These are phyloP conservation scores for Rhodotorula sp. DNA, from an alignment of 1,284 basidiomycete species.

Conservation along the genomic window DNA sequence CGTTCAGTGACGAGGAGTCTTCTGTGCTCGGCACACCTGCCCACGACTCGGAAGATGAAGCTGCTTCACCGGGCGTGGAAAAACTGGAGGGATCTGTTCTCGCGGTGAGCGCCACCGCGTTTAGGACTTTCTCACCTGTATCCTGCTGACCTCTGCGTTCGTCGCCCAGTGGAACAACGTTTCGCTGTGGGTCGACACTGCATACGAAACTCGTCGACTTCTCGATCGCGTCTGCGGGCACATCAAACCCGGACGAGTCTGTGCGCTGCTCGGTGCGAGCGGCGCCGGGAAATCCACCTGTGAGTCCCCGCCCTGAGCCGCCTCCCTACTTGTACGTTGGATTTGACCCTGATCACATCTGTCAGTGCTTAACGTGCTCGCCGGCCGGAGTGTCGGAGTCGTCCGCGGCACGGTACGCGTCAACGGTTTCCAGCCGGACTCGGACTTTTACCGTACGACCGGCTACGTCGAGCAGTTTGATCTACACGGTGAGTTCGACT, in stretches of 20 bases:
- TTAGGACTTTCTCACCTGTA: too few species aligned
- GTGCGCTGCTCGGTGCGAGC: slow-evolving; percentile 47
- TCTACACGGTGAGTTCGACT: slow-evolving; percentile 33
- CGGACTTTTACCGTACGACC: slow-evolving; percentile 56
- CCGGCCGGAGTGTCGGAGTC: slow-evolving; percentile 57
- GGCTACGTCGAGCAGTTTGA: slow-evolving; percentile 49
- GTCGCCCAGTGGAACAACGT: slow-evolving; percentile 50
- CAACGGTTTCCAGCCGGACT: slow-evolving; percentile 55
- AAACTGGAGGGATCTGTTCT: slow-evolving; percentile 46
- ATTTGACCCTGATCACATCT: not conserved
- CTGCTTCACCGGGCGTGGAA: not conserved
- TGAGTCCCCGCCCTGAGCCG: slow-evolving; percentile 1
- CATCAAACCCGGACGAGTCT: slow-evolving; percentile 55
- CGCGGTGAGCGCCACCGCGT: slow-evolving; percentile 48
- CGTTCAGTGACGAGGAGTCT: slow-evolving; percentile 6
- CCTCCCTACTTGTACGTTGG: not conserved
- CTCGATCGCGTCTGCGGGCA: slow-evolving; percentile 56
- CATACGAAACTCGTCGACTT: slow-evolving; percentile 44
- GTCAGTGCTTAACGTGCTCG: slow-evolving; percentile 58
- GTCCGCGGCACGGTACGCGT: slow-evolving; percentile 54
- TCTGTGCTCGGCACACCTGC: not conserved
- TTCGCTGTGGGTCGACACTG: slow-evolving; percentile 43
- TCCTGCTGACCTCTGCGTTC: slow-evolving; percentile 40
- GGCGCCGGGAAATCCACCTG: slow-evolving; percentile 46
- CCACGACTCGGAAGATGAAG: slow-evolving; percentile 6